Conservation (phyloP, 768 basidiomycete genomes). For the Calocera viscosa region DNA sequence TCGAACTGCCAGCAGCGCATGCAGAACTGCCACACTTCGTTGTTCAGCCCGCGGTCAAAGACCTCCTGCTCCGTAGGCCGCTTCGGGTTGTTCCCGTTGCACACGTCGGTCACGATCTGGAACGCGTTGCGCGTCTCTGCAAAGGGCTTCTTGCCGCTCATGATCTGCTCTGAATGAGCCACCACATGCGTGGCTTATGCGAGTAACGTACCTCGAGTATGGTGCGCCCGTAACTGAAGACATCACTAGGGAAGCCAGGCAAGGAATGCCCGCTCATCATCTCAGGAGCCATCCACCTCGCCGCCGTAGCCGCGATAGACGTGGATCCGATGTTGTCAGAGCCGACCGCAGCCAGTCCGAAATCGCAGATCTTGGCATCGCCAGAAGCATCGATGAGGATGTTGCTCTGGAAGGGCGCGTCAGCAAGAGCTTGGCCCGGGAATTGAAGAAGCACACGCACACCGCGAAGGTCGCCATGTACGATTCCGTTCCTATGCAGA, state of each 20-base stretch:
- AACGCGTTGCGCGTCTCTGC: background rate
- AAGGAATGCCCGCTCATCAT: background rate
- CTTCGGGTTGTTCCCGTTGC: background rate
- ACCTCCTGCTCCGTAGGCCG: background rate
- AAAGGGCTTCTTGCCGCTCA: slow-evolving; percentile 4
- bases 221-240: background rate
- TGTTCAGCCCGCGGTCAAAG: background rate
- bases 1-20: slow-evolving; percentile 4
- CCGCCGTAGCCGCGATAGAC: background rate
- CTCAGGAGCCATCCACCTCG: background rate
- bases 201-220: background rate
- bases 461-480: slow-evolving; percentile 2
- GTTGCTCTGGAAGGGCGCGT: background rate
- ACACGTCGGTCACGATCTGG: slow-evolving; percentile 4
- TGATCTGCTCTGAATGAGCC: background rate
- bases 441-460: background rate
- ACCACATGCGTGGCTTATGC: background rate
- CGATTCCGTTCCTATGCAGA: background rate
- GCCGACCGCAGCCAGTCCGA: background rate
- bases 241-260: background rate
- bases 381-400: background rate
- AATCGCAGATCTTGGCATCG: slow-evolving; percentile 1
- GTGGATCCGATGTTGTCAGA: background rate
- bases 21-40: slow-evolving; percentile 7
- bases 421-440: background rate